Evolutionary conservation across 2,329 filamentous ascomycete genomes (phyloP), one percentile per base, ranked within the genome.

Genomic region (Salinomyces thailandicus): DNA sequence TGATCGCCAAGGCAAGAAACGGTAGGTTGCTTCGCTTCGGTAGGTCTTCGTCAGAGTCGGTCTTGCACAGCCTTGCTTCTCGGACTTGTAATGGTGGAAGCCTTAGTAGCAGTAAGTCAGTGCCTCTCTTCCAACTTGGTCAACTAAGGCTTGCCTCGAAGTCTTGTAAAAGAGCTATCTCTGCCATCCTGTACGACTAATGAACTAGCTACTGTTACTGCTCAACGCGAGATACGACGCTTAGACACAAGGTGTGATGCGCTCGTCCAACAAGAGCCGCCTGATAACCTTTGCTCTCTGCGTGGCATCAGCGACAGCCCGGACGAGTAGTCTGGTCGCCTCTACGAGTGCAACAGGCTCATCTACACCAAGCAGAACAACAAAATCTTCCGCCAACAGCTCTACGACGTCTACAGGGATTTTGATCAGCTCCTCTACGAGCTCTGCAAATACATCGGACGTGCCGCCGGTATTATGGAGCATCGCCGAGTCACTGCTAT

Each of bases 401-500:
- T 13, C 33, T 8, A 28, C 18, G 22, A 16, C 33, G n/a, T 22
- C 34, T 15, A 15, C 26, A n/a, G 18, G 5, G 15, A 36, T 8
- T 22, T 9, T 27, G 18, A 33, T 12, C 7, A 14, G 6, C 31
- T 18, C 15, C 31, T 18, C 16, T 18, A 18, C 16, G 7, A 33
- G 18, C 11, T 9, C 31, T 7, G 9, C 34, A 15, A 30, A 13
- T 15, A 37, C 19, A 2, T 37, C n/a, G 16, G 35, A 41, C 20
- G 15, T 31, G 8, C 19, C 36, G 5, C 17, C 34, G 20, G 12
- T 20, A 6, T 24, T 41, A 20, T 28, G 35, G 34, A 18, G 22
- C 18, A 15, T 33, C 15, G 39, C 39, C 5, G 16, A 35, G 9
- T 33, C 36, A 13, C 33, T 43, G 11, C 30, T 39, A 4, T 33